Conservation (phyloP, 2,329 filamentous ascomycete genomes). For the Sclerotinia subarctica region DNA sequence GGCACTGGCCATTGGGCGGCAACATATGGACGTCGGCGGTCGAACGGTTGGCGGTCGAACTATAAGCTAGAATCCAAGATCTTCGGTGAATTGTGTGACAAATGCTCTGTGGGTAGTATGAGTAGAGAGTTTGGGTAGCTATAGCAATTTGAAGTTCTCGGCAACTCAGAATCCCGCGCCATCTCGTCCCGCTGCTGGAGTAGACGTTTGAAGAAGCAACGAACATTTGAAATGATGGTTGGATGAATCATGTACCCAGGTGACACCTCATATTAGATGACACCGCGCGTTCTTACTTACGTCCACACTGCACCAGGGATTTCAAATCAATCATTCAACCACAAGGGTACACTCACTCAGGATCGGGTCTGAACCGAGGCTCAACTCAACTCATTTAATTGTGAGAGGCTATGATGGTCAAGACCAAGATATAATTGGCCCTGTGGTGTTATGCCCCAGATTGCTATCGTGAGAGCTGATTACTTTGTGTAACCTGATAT, state of each 20-base stretch:
- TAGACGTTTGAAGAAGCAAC: slow-evolving; percentile 15
- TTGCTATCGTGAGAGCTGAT: slow-evolving; percentile 11
- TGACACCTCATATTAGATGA: slow-evolving; percentile 20
- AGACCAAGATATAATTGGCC: neutral
- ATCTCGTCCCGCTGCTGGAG: slow-evolving; percentile 3
- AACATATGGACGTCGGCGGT: neutral
- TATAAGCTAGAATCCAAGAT: neutral
- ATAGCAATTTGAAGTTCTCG: slow-evolving; percentile 2
- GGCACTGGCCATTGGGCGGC: neutral
- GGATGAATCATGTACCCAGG: neutral
- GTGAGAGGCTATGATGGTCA: neutral
- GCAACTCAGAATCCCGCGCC: neutral
- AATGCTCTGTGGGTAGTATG: neutral
- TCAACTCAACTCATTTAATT: neutral
- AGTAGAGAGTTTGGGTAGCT: slow-evolving; percentile 1
- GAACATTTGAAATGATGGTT: neutral
- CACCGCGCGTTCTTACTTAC: slow-evolving; percentile 15
- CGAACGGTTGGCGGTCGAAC: neutral
- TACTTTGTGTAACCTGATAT: slow-evolving; percentile 16
- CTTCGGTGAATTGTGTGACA: neutral
- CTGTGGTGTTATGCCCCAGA: slow-evolving; percentile 3
- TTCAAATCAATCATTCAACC: slow-evolving; percentile 4
- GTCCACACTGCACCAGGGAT: neutral
- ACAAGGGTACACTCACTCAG: neutral
- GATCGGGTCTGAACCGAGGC: neutral